Evolutionary conservation across 2,329 filamentous ascomycete genomes (phyloP).

Genomic region (Hypoxylon sp.): DNA sequence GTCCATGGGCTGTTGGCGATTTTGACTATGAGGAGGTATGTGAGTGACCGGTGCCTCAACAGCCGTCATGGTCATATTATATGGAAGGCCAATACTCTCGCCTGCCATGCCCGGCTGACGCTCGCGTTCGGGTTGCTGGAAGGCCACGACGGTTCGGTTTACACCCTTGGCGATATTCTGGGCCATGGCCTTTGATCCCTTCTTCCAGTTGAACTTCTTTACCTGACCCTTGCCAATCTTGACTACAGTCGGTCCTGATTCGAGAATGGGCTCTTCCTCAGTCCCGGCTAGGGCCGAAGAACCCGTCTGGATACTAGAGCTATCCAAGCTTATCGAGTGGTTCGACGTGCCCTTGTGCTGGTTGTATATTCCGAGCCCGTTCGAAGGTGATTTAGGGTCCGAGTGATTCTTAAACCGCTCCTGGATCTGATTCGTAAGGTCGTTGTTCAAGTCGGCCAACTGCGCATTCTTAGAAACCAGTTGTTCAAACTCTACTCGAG

Average conservation of each 20-base stretch:
- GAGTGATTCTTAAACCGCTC: conserved; percentile 83
- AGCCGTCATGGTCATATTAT: conserved; percentile 73
- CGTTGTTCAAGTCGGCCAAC: conserved; percentile 93
- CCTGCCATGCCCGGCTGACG: conserved; percentile 64
- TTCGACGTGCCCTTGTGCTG: conserved; percentile 63
- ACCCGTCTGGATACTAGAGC: conserved; percentile 66
- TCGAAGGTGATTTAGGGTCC: conserved; percentile 65
- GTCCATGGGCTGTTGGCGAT: conserved; percentile 50
- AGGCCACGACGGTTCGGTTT: conserved; percentile 87
- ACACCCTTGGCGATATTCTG: conserved; percentile 95
- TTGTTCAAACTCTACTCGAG: conserved; percentile 94
- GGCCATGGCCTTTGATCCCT: conserved; percentile 90
- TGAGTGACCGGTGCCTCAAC: conserved; percentile 60
- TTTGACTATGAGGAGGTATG: conserved; percentile 49
- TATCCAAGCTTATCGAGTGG: conserved; percentile 64
- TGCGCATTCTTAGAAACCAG: conserved; percentile 94
- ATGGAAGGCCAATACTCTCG: conserved; percentile 76
- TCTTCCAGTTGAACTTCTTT: conserved; percentile 99
- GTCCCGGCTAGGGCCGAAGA: conserved; percentile 71
- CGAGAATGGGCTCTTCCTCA: conserved; percentile 74
- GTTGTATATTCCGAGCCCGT: conserved; percentile 69
- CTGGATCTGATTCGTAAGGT: conserved; percentile 93
- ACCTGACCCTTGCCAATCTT: conserved; percentile 94
- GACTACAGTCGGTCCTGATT: conserved; percentile 88
- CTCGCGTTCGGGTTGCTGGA: conserved; percentile 70